Percentiles rank a stretch among this genome's conserved stretches.
Conservation (phyloP, 176 grass and related monocot species). For the Pharus latifolius region DNA sequence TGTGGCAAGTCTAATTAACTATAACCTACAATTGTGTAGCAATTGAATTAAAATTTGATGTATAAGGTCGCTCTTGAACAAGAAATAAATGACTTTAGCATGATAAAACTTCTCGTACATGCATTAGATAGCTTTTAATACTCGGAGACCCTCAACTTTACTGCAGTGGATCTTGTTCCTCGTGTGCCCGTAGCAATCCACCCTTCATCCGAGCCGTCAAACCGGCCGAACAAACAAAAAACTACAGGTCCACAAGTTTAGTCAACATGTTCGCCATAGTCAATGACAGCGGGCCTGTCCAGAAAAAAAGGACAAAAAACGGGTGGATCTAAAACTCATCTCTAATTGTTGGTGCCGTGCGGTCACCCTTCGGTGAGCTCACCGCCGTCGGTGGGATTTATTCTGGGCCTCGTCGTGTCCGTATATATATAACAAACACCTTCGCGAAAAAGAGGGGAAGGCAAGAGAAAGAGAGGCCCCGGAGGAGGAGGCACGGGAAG, state of each 20-base stretch:
- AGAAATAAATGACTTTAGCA: too few relatives aligned
- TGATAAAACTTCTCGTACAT: too few relatives aligned
- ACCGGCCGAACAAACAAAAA: neutral
- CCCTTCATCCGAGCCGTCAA: slow-evolving; percentile 4
- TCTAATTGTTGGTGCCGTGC: neutral
- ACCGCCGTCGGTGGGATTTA: slow-evolving; percentile 38
- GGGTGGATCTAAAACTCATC: slow-evolving; percentile 13
- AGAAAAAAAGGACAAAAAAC: neutral
- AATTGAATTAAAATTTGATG: too few relatives aligned
- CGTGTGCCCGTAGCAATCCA: slow-evolving; percentile 21
- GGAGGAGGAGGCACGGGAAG: neutral
- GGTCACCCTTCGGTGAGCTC: slow-evolving; percentile 28
- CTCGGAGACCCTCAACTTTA: too few relatives aligned
- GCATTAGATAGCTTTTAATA: too few relatives aligned
- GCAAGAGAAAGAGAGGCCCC: neutral
- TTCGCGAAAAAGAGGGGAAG: neutral
- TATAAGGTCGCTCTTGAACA: too few relatives aligned
- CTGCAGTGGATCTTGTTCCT: too few relatives aligned
- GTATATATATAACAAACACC: slow-evolving; percentile 21
- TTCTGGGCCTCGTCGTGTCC: slow-evolving; percentile 7
- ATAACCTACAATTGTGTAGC: too few relatives aligned
- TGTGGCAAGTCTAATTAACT: too few relatives aligned
- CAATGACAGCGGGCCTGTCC: slow-evolving; percentile 17
- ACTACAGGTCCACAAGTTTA: neutral
- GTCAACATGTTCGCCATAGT: neutral